Conservation (phyloP, 2,329 filamentous ascomycete genomes). For the Cryphonectria parasitica region DNA sequence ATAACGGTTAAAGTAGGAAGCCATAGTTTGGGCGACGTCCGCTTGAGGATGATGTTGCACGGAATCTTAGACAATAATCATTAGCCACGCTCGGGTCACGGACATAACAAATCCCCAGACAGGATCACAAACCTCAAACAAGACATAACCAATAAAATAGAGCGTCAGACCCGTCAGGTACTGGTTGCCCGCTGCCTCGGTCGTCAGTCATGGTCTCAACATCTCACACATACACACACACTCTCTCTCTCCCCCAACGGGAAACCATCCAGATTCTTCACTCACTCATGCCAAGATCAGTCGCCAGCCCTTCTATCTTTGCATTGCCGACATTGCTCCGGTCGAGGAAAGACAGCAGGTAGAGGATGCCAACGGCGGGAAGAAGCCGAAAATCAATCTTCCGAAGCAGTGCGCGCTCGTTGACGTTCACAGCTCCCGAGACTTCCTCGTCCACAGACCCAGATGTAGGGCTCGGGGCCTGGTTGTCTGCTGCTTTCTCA, state of each 20-base stretch:
- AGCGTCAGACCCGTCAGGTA: constrained; percentile 69
- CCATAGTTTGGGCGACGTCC: constrained; percentile 61
- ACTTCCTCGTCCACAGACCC: constrained; percentile 22
- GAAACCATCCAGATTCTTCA: constrained; percentile 23
- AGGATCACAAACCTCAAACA: constrained; percentile 52
- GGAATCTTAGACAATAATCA: constrained; percentile 48
- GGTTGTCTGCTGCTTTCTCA: constrained; percentile 11
- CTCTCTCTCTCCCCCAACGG: neutral
- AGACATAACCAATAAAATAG: constrained; percentile 66
- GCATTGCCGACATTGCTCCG: constrained; percentile 65
- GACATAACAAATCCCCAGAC: neutral
- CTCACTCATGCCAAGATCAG: constrained; percentile 57
- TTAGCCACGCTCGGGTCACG: neutral
- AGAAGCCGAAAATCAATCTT: constrained; percentile 58
- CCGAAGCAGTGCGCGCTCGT: constrained; percentile 61
- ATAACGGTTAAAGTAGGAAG: constrained; percentile 59
- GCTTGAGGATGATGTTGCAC: constrained; percentile 65
- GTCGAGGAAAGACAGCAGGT: constrained; percentile 61
- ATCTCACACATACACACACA: neutral
- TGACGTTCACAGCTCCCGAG: constrained; percentile 39
- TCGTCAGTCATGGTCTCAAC: constrained; percentile 13
- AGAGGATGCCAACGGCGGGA: constrained; percentile 58
- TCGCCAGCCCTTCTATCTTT: constrained; percentile 57
- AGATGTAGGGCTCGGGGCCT: constrained; percentile 12
- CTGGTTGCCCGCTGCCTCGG: constrained; percentile 55